Conservation (phyloP, 495 filamentous ascomycete genomes). For the Extremus antarcticus region DNA sequence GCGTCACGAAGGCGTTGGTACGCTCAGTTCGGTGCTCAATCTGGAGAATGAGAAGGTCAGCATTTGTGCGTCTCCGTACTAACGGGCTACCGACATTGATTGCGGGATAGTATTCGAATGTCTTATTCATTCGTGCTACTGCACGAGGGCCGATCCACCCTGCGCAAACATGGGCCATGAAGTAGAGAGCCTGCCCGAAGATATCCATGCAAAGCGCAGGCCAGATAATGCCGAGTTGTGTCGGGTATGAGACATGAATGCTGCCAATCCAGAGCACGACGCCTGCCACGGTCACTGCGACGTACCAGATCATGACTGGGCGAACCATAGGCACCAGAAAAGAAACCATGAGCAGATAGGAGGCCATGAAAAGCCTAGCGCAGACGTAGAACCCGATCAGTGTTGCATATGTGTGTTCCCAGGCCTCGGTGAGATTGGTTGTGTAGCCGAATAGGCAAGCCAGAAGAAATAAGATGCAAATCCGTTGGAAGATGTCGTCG, state of each 20-base stretch:
- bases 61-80: no score
- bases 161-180: constrained; percentile 22
- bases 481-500: constrained; percentile 45
- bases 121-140: constrained; percentile 23
- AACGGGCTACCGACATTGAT: no score
- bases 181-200: constrained; percentile 22
- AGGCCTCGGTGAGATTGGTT: constrained; percentile 45
- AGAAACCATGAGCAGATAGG: constrained; percentile 34
- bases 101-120: constrained; percentile 46
- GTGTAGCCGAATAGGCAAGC: constrained; percentile 47
- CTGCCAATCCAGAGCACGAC: constrained; percentile 43
- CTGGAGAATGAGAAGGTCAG: no score
- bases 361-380: constrained; percentile 39
- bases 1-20: constrained; percentile 48
- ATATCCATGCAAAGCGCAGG: constrained; percentile 39
- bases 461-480: constrained; percentile 44
- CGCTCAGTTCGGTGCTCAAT: constrained; percentile 52
- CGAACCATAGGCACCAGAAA: constrained; percentile 43
- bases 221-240: constrained; percentile 39
- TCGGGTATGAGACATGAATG: constrained; percentile 35
- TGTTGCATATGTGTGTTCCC: constrained; percentile 39
- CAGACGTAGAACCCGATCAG: constrained; percentile 47
- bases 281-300: constrained; percentile 30
- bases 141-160: constrained; percentile 20
- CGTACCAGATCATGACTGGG: constrained; percentile 39